Percentiles rank a stretch among this genome's conserved stretches.
Conservation (phyloP, 805 yeast species). For the Barnettozyma botsteinii region DNA sequence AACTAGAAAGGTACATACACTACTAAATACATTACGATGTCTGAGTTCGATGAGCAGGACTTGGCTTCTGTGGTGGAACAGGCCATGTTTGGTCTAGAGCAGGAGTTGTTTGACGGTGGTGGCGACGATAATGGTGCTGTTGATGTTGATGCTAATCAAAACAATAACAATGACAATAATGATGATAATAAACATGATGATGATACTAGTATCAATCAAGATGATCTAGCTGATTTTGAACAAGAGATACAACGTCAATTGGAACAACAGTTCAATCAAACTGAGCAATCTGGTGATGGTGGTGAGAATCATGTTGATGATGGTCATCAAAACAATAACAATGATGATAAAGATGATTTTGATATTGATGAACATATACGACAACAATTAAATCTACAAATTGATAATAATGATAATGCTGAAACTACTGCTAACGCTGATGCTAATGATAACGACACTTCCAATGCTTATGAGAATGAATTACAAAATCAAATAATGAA, state of each 20-base stretch:
- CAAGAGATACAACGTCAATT: slow-evolving; percentile 22
- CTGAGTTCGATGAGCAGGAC: slow-evolving; percentile 26
- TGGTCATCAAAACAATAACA: slow-evolving; percentile 2
- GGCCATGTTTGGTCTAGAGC: slow-evolving; percentile 29
- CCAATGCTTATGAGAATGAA: slow-evolving; percentile 8
- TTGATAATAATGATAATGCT: not conserved
- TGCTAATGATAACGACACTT: not conserved
- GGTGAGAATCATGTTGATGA: slow-evolving; percentile 6
- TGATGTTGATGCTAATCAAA: slow-evolving; percentile 1
- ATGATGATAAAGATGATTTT: slow-evolving; percentile 22
- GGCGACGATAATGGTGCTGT: not conserved
- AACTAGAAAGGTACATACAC: slow-evolving; percentile 1
- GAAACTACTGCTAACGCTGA: not conserved
- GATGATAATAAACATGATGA: not conserved
- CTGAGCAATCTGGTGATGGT: not conserved
- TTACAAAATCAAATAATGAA: slow-evolving; percentile 18
- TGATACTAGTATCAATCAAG: not conserved
- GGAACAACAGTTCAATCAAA: slow-evolving; percentile 17
- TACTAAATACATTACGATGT: slow-evolving; percentile 6
- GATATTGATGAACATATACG: slow-evolving; percentile 9
- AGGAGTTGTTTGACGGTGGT: slow-evolving; percentile 9
- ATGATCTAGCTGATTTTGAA: slow-evolving; percentile 19
- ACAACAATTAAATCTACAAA: slow-evolving; percentile 8
- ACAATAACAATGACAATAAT: slow-evolving; percentile 4
- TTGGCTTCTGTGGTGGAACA: slow-evolving; percentile 35